phyloP scores from a whole-genome alignment of 441 rosid species.

The Biscutella laevigata region DNA sequence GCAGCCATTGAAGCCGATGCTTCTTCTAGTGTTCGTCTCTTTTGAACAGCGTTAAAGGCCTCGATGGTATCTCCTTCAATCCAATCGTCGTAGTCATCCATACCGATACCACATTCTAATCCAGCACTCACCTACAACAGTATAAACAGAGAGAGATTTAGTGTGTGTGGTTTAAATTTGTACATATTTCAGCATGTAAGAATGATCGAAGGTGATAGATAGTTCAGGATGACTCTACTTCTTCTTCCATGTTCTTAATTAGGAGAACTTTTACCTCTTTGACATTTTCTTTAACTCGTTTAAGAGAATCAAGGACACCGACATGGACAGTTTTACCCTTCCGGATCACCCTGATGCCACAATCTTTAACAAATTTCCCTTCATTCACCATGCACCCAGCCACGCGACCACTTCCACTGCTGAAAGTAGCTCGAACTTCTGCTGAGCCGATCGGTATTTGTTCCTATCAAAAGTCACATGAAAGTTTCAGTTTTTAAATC shows the following conservation, averaged over 20 bases:
- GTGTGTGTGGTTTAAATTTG: slow-evolving; percentile 1
- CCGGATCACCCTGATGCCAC: slow-evolving; percentile 73
- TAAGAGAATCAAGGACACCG: slow-evolving; percentile 74
- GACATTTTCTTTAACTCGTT: slow-evolving; percentile 80
- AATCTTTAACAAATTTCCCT: slow-evolving; percentile 75
- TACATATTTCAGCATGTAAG: background rate
- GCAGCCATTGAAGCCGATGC: slow-evolving; percentile 93
- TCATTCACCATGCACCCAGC: slow-evolving; percentile 98
- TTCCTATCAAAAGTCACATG: slow-evolving; percentile 46
- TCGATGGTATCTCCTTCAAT: slow-evolving; percentile 71
- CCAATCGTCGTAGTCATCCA: slow-evolving; percentile 62
- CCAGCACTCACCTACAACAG: slow-evolving; percentile 62
- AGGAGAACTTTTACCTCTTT: slow-evolving; percentile 99
- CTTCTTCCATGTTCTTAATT: background rate
- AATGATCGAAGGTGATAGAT: no score
- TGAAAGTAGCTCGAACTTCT: slow-evolving; percentile 81
- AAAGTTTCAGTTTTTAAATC: slow-evolving; percentile 15
- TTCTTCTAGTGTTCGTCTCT: slow-evolving; percentile 86
- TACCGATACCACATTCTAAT: slow-evolving; percentile 77
- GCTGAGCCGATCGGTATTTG: slow-evolving; percentile 77
- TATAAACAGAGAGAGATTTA: background rate
- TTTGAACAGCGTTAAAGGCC: slow-evolving; percentile 62
- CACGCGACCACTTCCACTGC: slow-evolving; percentile 96
- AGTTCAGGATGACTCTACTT: background rate
- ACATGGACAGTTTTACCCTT: slow-evolving; percentile 55